Evolutionary conservation across 2,329 filamentous ascomycete species (phyloP), one percentile per base, ranked within the genome.

Genomic region (Alternaria ventricosa): DNA sequence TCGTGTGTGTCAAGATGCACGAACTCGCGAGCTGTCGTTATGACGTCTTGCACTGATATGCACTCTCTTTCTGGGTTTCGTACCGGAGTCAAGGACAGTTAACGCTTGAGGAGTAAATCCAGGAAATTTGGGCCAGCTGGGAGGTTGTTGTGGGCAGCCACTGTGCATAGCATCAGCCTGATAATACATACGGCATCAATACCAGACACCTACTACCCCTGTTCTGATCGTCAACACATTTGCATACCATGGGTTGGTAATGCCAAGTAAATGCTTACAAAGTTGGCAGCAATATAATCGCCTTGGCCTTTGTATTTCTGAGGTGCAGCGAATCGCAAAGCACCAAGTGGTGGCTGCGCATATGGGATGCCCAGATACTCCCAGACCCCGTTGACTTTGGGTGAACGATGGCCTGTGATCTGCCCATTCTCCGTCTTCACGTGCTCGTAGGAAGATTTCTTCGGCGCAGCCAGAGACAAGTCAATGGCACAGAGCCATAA

Each of bases 311-410:
- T 61, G 46, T 68, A 74, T 9, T 49, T 64, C 23, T 72, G 60
- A 11, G 75, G 75, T 18, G 71, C 55, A 28, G 71, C 71, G 54
- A 77, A 80, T 44, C 78, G 73, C 6, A 78, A 61, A 8, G 72
- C 44, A 6, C 76, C 76, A 3, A 75, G 41, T 8, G 78, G 78
- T 8, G 76, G 72, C 51, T 71, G 59, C 7, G 78, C 78, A 55
- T 75, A 80, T 1, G 73, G 76, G 18, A 79, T 75, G 1, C 78
- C 78, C 7, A 80, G 62, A 51, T 78, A 80, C 44, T 79, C 74
- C 55, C 65, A 69, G 9, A 76, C 75, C 5, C 44, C 49, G 53
- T 43, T 62, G 13, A 25, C 58, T n/a, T 66, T 66, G 11, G 57
- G 46, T 13, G 75, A 66, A 13, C 50, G 55, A 65, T 78, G 75